These are phyloP conservation scores for Goffeauzyma gilvescens DNA, from an alignment of 768 basidiomycete species.

Conservation along the genomic window DNA sequence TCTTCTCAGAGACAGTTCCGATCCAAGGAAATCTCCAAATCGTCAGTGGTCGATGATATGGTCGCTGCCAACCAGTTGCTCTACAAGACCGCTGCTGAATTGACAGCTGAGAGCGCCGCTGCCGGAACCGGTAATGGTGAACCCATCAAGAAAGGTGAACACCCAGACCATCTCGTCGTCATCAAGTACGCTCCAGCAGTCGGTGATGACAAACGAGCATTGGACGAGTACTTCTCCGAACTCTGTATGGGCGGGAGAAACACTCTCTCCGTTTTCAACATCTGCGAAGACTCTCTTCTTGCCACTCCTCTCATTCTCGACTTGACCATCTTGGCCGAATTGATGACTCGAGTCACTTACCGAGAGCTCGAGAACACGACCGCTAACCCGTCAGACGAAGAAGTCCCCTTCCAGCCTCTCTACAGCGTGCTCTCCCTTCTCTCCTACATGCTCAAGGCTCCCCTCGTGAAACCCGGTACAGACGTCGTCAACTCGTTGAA, in stretches of 20 bases:
- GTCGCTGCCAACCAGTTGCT: slow-evolving; percentile 73
- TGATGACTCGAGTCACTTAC: slow-evolving; percentile 82
- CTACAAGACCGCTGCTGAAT: slow-evolving; percentile 50
- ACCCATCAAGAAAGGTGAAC: slow-evolving; percentile 56
- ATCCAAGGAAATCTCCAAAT: slow-evolving; percentile 97
- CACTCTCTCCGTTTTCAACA: slow-evolving; percentile 57
- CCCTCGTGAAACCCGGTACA: slow-evolving; percentile 73
- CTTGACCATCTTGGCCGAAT: slow-evolving; percentile 75
- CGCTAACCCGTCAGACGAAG: slow-evolving; percentile 34
- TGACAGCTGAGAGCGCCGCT: slow-evolving; percentile 36
- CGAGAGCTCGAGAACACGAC: slow-evolving; percentile 33
- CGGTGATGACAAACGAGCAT: slow-evolving; percentile 94
- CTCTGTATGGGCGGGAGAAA: slow-evolving; percentile 71
- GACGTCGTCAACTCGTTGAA: slow-evolving; percentile 89
- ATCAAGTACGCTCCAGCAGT: slow-evolving; percentile 95
- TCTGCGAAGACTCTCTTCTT: slow-evolving; percentile 93
- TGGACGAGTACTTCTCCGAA: slow-evolving; percentile 98
- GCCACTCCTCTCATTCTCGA: slow-evolving; percentile 93
- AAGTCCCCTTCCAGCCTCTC: slow-evolving; percentile 50
- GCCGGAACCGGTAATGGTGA: slow-evolving; percentile 26
- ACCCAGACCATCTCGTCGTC: slow-evolving; percentile 90
- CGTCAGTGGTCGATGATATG: slow-evolving; percentile 95
- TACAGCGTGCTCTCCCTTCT: slow-evolving; percentile 83
- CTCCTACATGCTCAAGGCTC: slow-evolving; percentile 94
- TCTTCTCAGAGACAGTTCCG: slow-evolving; percentile 81